Evolutionary conservation across 176 grass and related monocot species (phyloP), one percentile per base, ranked within the genome.

Genomic region (Dactylis glomerata): DNA sequence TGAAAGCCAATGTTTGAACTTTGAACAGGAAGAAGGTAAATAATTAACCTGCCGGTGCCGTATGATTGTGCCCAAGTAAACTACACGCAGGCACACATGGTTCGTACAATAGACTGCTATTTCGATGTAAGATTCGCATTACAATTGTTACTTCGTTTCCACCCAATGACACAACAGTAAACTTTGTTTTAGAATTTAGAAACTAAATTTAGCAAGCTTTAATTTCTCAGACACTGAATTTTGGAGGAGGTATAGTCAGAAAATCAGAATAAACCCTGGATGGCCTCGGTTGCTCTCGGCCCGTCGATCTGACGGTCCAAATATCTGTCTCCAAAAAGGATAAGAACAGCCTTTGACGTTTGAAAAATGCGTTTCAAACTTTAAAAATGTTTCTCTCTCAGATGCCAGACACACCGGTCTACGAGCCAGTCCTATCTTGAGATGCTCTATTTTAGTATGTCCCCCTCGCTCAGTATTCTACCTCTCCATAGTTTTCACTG

Each of bases 281-380:
- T 3, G 36, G 19, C 54, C 20, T 5, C 26, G 1, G 13, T 28
- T n/a, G 23, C 24, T 61, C 14, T 14, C 17, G 31, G 24, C 36
- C 41, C 79, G 55, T 15, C 45, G 11, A 74, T 34, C 56, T 54
- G 65, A 88, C 23, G 71, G 44, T 52, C 46, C n/a, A 61, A 32
- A 28, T 42, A 45, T 46, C 27, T 0, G 59, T 85, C 78, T 86
- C 68, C 81, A 68, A 69, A 92, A 86, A 72, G 73, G 75, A 75
- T 74, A 56, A 90, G 41, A 79, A 19, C 76, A 76, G 81, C 85
- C 63, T 75, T 52, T 7, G 17, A 7, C 17, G 50, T 52, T 62
- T 37, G 76, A 86, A 81, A 90, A 90, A 84, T 78, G 20, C 84
- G 65, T 47, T 78, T 77, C 45, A 51, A 74, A 55, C 14, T 69